Base-by-base conservation (phyloP, 2,329 filamentous ascomycete species). In the Botrytis medusae region DNA sequence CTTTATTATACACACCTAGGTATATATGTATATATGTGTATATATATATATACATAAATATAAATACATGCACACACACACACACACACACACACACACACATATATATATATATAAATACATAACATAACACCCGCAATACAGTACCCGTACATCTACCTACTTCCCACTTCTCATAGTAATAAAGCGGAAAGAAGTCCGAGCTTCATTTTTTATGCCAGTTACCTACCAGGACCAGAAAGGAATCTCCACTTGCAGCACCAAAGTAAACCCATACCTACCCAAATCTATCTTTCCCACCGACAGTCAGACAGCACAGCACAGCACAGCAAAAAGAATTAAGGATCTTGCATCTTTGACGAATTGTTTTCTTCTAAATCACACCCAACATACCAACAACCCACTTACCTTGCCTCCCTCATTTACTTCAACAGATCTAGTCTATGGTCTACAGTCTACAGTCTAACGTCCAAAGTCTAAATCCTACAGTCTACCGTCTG, bases 121-220 rank as follows among this genome's bases (percentile, higher is more conserved):
- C 34, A 34, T 34, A 34, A 42, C 12, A 42, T 42, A 42, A 42
- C 40, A 42, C 40, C 5, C 40, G 8, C 40, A 42, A 10, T 10
- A 10, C 16, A 44, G 12, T 44, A 14, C 42, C 42, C 42, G 37
- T 8, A 37, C 37, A 37, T 37, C 37, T 7, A 37, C 37, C 37
- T 37, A 37, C 37, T 37, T 37, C 37, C 37, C 37, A 37, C 37
- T 37, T 37, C 34, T 7, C 69, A 71, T 69, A 60, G 25, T 40
- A 60, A 60, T 71, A 68, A 68, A 29, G 34, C 16, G 34, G 72
- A 64, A 74, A 67, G 72, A 72, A 14, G 73, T 76, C 77, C 77
- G 75, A 78, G 77, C 77, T 78, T 76, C 74, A 72, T 40, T 65
- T 48, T 57, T 62, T 57, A 65, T 67, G n/a, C 67, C 69, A 25